These are phyloP conservation scores for Tetrahymena elliotti DNA, from an alignment of 73 alveolate species.

Conservation along the genomic window DNA sequence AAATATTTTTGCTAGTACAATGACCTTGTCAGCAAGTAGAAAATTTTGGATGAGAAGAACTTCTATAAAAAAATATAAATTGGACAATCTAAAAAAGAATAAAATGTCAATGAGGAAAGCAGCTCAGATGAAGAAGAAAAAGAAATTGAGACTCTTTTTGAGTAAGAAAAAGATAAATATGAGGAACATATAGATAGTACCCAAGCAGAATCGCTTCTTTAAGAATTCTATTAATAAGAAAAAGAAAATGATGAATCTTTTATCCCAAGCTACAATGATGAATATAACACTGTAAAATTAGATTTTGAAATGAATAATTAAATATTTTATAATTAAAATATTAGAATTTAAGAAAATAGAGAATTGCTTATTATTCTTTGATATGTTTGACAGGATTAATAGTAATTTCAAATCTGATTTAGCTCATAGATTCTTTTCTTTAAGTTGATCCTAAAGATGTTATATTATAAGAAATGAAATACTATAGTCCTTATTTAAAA, in stretches of 20 bases:
- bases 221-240: not conserved
- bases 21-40: not conserved
- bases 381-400: not conserved
- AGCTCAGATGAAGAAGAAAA: not conserved
- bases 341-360: not conserved
- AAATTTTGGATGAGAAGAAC: not conserved
- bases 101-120: not conserved
- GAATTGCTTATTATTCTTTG: not conserved
- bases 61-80: not conserved
- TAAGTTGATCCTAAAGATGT: not conserved
- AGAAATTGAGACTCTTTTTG: not conserved
- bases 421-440: not conserved
- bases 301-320: not conserved
- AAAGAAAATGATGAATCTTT: not conserved
- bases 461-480: not conserved
- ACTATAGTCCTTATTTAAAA: not conserved
- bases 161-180: not conserved
- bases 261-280: not conserved
- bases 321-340: not conserved
- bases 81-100: not conserved
- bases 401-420: not conserved
- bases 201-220: not conserved
- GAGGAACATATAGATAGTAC: not conserved
- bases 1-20: not conserved
- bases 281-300: not conserved